Percentiles rank a stretch among this genome's conserved stretches.
Conservation (phyloP, 2,329 filamentous ascomycete species). For the Pseudogymnoascus sp. region DNA sequence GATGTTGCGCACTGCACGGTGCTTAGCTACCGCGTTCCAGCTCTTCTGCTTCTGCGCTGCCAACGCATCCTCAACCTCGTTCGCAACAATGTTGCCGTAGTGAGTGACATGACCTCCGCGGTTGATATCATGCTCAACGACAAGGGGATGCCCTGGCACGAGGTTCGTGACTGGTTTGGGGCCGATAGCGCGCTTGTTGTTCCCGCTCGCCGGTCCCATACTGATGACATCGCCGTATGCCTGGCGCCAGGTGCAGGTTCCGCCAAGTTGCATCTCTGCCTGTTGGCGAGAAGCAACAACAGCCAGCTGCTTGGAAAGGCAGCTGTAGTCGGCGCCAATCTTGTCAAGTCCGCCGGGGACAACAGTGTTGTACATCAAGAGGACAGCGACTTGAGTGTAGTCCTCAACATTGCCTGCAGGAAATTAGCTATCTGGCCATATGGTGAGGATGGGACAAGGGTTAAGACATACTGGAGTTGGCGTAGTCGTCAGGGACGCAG, state of each 20-base stretch:
- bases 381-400: slow-evolving; percentile 23
- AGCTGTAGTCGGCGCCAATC: slow-evolving; percentile 21
- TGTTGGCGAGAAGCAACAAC: not conserved
- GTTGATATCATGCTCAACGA: not conserved
- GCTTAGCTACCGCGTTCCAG: not conserved
- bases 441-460: slow-evolving; percentile 11
- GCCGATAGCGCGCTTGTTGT: not conserved
- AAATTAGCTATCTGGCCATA: slow-evolving; percentile 16
- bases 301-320: slow-evolving; percentile 19
- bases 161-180: not conserved
- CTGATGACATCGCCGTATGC: not conserved
- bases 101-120: not conserved
- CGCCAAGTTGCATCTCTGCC: not conserved
- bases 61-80: not conserved
- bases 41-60: not conserved
- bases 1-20: not conserved
- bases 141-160: not conserved
- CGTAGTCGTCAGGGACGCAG: slow-evolving; percentile 13
- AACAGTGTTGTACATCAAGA: slow-evolving; percentile 23
- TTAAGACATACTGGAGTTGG: slow-evolving; percentile 20
- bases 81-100: not conserved
- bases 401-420: slow-evolving; percentile 21
- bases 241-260: not conserved
- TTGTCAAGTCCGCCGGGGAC: slow-evolving; percentile 22
- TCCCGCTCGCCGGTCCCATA: not conserved